Conservation (phyloP, 768 basidiomycete species). For the Lactifluus volemus region DNA sequence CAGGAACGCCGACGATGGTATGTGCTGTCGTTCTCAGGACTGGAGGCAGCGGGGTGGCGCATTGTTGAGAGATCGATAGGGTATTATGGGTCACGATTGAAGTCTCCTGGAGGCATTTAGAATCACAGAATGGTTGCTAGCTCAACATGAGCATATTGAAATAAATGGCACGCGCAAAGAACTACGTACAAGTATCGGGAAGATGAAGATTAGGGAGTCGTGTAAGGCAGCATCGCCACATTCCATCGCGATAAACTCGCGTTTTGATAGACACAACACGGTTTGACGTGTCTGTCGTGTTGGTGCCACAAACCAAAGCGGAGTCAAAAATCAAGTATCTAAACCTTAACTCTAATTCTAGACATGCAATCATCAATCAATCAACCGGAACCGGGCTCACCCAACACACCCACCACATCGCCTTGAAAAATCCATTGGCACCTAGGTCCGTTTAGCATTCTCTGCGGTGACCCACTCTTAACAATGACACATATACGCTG, state of each 20-base stretch:
- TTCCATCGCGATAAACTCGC: constrained; percentile 51
- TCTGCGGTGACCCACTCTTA: background rate
- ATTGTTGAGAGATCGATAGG: background rate
- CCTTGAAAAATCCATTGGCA: constrained; percentile 98
- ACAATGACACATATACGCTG: background rate
- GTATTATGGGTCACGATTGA: background rate
- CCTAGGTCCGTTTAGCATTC: constrained; percentile 42
- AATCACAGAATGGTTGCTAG: background rate
- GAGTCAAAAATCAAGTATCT: background rate
- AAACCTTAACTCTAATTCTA: constrained; percentile 17
- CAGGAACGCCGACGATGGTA: background rate
- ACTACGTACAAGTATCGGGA: constrained; percentile 17
- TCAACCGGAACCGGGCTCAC: no score
- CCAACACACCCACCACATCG: constrained; percentile 31
- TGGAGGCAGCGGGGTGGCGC: background rate
- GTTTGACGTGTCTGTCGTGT: background rate
- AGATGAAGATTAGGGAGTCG: constrained; percentile 30
- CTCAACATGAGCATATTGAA: background rate
- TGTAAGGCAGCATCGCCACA: constrained; percentile 63
- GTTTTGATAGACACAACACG: background rate
- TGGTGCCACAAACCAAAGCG: background rate
- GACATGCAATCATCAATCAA: background rate
- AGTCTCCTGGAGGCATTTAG: background rate
- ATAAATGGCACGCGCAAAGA: background rate
- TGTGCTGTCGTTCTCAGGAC: background rate